Evolutionary conservation across 2,329 filamentous ascomycete genomes (phyloP), one percentile per base, ranked within the genome.

Genomic region (Zymoseptoria ardabiliae): DNA sequence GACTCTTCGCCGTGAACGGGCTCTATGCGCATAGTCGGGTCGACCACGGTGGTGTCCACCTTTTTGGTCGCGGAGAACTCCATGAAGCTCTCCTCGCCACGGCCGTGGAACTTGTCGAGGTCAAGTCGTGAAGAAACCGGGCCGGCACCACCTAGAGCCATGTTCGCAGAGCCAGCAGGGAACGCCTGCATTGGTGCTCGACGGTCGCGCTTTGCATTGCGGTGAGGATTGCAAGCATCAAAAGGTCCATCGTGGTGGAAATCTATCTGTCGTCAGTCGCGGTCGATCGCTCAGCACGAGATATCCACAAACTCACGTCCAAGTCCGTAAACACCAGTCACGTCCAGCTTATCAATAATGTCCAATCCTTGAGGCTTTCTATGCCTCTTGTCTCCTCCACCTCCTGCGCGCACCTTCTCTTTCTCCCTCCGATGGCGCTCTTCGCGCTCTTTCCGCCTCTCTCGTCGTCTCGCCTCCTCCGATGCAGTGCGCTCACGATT

Each of bases 231-330:
- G 73, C 94, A 90, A 20, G 94, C 94, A 75, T 99, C 94, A 69
- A 97, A 99, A 4, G 94, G 94, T 0, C 94, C 94, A 70, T 97
- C 94, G 71, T 99, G 94, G 70, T 99, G 94, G 76, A 97, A 96
- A 66, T 96, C 91, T 96, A 69, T 17, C 60, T 54, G 22, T 20
- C 51, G 60, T 65, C 58, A 67, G 57, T 53, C 35, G 20, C n/a
- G 21, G 28, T 23, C 53, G 49, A 23, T 28, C 9, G 25, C 53
- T 45, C 21, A 30, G 23, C 19, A n/a, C 48, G 8, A 50, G 57
- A 50, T 23, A 50, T 35, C n/a, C 9, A 22, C 11, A 21, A 53
- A 85, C 90, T 77, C 80, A 95, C 91, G 79, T 76, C 93, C 92
- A 69, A 89, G 90, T 59, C 94, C 93, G 71, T 96, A 97, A 67